Conservation (phyloP, 306 rosid species). For the Cicer cuneatum region DNA sequence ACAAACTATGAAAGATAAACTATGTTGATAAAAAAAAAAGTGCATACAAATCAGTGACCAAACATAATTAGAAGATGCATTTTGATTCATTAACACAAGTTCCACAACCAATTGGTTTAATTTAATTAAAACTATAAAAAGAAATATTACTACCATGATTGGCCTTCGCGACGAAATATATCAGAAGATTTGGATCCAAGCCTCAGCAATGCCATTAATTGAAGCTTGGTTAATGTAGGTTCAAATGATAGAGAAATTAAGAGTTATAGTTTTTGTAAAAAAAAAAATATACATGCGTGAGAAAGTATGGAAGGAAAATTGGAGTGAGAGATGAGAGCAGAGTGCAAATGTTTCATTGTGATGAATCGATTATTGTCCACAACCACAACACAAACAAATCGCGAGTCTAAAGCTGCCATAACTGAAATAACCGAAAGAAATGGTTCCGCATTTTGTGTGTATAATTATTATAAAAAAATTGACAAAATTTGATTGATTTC, state of each 20-base stretch:
- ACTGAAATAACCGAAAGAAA: constrained; percentile 49
- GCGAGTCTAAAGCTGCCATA: constrained; percentile 69
- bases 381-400: constrained; percentile 34
- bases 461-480: neutral
- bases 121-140: neutral
- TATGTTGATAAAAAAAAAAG: neutral
- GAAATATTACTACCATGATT: constrained; percentile 57
- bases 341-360: constrained; percentile 40
- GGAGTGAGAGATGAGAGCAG: constrained; percentile 35
- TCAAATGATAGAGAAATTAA: neutral
- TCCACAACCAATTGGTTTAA: neutral
- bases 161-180: constrained; percentile 72
- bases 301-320: constrained; percentile 5
- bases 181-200: constrained; percentile 83
- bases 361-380: constrained; percentile 40
- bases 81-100: constrained; percentile 4
- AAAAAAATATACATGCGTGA: constrained; percentile 31
- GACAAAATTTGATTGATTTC: neutral
- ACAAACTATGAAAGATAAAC: too few species aligned
- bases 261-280: constrained; percentile 9
- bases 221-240: constrained; percentile 1
- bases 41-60: neutral
- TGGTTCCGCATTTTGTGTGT: constrained; percentile 38
- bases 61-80: neutral
- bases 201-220: constrained; percentile 65